phyloP scores from a whole-genome alignment of 1,139 yeast species.

The Blastobotrys buckinghamii region DNA sequence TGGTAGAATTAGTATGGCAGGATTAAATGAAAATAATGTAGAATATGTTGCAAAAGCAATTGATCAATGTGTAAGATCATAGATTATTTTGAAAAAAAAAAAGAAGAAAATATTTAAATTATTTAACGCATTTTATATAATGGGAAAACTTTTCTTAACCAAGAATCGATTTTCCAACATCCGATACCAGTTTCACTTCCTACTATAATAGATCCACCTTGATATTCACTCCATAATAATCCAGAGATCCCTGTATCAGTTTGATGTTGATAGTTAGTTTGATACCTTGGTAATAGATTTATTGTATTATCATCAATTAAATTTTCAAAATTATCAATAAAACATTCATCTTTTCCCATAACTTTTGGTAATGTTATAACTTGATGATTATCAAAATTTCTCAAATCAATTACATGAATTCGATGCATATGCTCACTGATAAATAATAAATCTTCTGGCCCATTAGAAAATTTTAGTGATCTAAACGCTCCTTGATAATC shows the following conservation, averaged over 20 bases:
- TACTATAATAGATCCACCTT: conserved; percentile 34
- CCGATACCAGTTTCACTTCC: conserved; percentile 36
- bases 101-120: neutral
- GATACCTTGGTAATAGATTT: conserved; percentile 5
- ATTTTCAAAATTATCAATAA: conserved; percentile 17
- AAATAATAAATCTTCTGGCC: conserved; percentile 68
- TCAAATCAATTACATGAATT: conserved; percentile 73
- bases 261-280: conserved; percentile 7
- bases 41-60: conserved; percentile 76
- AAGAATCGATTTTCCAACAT: conserved; percentile 30
- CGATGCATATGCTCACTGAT: conserved; percentile 82
- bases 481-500: conserved; percentile 51
- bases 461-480: conserved; percentile 62
- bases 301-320: conserved; percentile 7
- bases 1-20: conserved; percentile 91
- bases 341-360: conserved; percentile 1
- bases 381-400: conserved; percentile 68
- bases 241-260: conserved; percentile 33
- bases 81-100: neutral
- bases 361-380: conserved; percentile 51
- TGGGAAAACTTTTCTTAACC: conserved; percentile 29
- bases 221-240: conserved; percentile 31
- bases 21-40: conserved; percentile 73
- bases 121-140: conserved; percentile 5
- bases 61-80: conserved; percentile 44